Conservation (phyloP, 2,329 filamentous ascomycete genomes). For the Cladosporium sp. region DNA sequence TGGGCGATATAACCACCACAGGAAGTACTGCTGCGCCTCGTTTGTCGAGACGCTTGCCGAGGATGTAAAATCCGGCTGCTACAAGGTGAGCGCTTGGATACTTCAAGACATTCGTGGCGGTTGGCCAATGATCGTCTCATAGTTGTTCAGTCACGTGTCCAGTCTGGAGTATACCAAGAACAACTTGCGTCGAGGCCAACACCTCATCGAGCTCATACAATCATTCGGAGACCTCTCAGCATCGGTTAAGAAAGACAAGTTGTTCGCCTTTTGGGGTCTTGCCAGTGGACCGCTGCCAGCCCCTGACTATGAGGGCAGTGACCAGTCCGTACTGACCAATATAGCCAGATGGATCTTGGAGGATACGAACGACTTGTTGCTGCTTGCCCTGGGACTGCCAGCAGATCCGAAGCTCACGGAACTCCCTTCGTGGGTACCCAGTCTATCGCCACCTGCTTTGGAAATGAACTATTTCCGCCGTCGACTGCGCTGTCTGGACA, state of each 20-base stretch:
- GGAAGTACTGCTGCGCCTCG: background rate
- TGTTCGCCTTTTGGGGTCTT: background rate
- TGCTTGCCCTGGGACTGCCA: background rate
- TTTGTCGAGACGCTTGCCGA: background rate
- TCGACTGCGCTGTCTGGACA: background rate
- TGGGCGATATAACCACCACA: background rate
- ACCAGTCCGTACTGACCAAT: background rate
- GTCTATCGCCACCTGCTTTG: background rate
- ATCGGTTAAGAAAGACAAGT: background rate
- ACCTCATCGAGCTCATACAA: background rate
- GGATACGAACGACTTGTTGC: background rate
- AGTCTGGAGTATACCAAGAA: background rate
- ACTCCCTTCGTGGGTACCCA: background rate
- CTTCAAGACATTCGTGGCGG: background rate
- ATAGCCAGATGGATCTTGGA: background rate
- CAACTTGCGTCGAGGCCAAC: background rate
- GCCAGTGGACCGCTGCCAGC: background rate
- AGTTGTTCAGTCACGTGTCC: background rate
- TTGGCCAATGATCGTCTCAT: background rate
- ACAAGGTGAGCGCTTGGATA: background rate
- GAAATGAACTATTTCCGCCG: background rate
- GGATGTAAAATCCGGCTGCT: background rate
- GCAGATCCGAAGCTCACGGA: background rate
- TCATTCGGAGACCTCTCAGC: background rate
- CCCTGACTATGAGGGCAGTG: background rate